These are phyloP conservation scores for Scalesia atractyloides DNA, from an alignment of 129 eudicot species.

Conservation along the genomic window DNA sequence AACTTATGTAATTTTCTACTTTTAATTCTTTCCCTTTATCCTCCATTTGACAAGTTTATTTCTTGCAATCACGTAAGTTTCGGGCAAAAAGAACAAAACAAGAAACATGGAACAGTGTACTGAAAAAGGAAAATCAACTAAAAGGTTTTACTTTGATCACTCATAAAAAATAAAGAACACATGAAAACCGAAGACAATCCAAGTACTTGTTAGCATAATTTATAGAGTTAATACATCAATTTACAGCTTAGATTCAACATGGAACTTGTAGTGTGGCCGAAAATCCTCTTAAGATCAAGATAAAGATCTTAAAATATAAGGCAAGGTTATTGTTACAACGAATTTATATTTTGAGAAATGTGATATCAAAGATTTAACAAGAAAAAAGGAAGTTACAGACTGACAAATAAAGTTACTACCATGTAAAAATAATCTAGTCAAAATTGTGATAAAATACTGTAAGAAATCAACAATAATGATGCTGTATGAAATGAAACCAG, in stretches of 20 bases:
- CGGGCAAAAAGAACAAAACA: background rate
- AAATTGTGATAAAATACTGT: background rate
- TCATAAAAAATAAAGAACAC: background rate
- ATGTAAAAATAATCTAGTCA: slow-evolving; percentile 1
- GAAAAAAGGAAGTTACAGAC: slow-evolving; percentile 1
- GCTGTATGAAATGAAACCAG: slow-evolving; percentile 16
- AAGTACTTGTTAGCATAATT: background rate
- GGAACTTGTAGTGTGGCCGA: background rate
- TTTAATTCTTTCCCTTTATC: slow-evolving; percentile 1
- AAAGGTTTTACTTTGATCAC: slow-evolving; percentile 1
- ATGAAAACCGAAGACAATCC: background rate
- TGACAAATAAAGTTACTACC: slow-evolving; percentile 5
- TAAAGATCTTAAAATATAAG: slow-evolving; percentile 3
- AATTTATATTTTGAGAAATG: background rate
- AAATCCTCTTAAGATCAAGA: slow-evolving; percentile 3
- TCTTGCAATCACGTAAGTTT: background rate
- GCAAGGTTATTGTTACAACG: background rate
- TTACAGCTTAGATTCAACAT: slow-evolving; percentile 4
- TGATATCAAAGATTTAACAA: slow-evolving; percentile 2
- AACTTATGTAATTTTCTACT: slow-evolving; percentile 11
- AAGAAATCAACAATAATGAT: slow-evolving; percentile 19
- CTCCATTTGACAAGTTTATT: slow-evolving; percentile 18
- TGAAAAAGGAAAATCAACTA: background rate
- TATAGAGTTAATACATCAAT: background rate
- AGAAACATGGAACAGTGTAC: slow-evolving; percentile 3